Percentiles rank a stretch among this genome's conserved stretches.
phyloP scores from a whole-genome alignment of 2,329 filamentous ascomycete genomes.

The Sporothrix variecibatus region DNA sequence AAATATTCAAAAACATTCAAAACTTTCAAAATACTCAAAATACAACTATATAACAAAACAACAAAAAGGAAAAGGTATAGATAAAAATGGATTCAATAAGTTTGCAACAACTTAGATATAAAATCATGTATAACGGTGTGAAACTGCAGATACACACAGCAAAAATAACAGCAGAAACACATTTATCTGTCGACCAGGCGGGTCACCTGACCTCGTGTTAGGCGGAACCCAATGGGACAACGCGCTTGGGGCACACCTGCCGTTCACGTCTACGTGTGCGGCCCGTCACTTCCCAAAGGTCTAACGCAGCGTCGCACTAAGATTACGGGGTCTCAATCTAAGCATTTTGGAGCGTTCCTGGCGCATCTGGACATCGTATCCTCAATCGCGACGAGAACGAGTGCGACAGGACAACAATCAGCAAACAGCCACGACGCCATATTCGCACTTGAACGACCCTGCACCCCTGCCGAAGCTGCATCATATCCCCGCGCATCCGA shows the following conservation, averaged over 20 bases:
- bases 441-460: neutral
- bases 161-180: neutral
- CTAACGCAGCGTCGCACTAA: neutral
- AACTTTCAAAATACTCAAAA: neutral
- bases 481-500: neutral
- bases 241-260: slow-evolving; percentile 4
- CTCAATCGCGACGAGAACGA: neutral
- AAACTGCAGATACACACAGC: neutral
- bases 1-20: too few relatives aligned
- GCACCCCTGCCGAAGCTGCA: neutral
- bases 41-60: neutral
- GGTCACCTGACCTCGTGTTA: slow-evolving; percentile 12
- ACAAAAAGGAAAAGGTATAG: neutral
- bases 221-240: neutral
- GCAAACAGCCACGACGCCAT: neutral
- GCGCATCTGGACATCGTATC: slow-evolving; percentile 8
- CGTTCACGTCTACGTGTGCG: slow-evolving; percentile 3
- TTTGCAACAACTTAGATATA: neutral
- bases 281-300: slow-evolving; percentile 9
- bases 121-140: neutral
- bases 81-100: neutral
- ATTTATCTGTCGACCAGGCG: neutral
- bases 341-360: neutral
- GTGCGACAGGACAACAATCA: neutral
- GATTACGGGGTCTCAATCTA: neutral